Evolutionary conservation across 768 basidiomycete species (phyloP).

Genomic region (Termitomyces sp.): DNA sequence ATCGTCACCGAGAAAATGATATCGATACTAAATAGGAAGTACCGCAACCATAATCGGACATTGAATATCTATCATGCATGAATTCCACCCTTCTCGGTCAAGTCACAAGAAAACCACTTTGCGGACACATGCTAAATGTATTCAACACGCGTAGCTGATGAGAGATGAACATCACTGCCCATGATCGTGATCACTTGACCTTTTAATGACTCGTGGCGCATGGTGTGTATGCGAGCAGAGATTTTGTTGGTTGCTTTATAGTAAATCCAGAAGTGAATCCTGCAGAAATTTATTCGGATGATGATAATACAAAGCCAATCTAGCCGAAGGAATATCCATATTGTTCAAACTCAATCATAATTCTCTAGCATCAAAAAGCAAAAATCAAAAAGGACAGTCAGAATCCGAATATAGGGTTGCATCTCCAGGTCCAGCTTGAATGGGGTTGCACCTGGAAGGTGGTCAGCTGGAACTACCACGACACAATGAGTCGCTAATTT

Average conservation of each 20-base stretch:
- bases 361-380: too few species aligned
- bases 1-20: too few species aligned
- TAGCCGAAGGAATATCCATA: too few species aligned
- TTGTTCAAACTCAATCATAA: not conserved
- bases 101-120: not conserved
- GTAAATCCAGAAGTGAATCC: not conserved
- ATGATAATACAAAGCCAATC: not conserved
- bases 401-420: slow-evolving; percentile 25
- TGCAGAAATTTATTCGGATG: not conserved
- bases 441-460: slow-evolving; percentile 29
- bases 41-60: not conserved
- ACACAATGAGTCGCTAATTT: not conserved
- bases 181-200: not conserved
- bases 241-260: not conserved
- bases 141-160: not conserved
- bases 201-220: not conserved
- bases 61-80: too few species aligned
- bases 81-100: not conserved
- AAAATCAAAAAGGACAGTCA: slow-evolving; percentile 19
- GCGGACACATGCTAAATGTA: too few species aligned
- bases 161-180: not conserved
- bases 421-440: slow-evolving; percentile 32
- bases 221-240: not conserved
- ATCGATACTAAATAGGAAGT: not conserved
- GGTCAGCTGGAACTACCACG: not conserved